Conservation (phyloP, 345 rosid genomes). For the Laguncularia racemosa region DNA sequence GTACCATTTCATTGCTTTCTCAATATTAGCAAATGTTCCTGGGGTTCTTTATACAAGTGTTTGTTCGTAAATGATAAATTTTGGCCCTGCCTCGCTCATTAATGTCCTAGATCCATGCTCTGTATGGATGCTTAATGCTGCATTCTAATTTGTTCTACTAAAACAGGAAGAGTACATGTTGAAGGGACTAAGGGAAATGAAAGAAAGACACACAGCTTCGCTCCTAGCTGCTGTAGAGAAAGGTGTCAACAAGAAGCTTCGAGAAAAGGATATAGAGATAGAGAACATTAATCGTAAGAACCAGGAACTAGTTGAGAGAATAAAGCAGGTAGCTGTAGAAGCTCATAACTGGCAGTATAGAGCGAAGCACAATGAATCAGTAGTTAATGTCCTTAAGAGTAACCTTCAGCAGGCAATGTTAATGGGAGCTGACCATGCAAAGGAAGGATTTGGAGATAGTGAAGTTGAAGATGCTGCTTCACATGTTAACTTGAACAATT, state of each 20-base stretch:
- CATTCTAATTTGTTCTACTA: background rate
- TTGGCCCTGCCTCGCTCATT: background rate
- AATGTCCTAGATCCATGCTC: background rate
- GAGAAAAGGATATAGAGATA: constrained; percentile 63
- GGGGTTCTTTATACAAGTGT: no score
- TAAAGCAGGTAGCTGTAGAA: constrained; percentile 58
- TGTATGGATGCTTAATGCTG: background rate
- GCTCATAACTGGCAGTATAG: constrained; percentile 76
- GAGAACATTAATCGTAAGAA: constrained; percentile 63
- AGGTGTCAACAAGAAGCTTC: constrained; percentile 50
- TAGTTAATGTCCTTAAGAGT: constrained; percentile 54
- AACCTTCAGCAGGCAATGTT: constrained; percentile 70
- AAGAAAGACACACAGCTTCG: constrained; percentile 55
- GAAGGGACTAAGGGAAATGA: constrained; percentile 61
- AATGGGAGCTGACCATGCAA: constrained; percentile 60
- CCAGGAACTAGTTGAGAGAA: constrained; percentile 53
- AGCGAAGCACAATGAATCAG: constrained; percentile 72
- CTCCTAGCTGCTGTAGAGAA: constrained; percentile 64
- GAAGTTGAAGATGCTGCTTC: constrained; percentile 76
- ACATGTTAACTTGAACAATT: constrained; percentile 37
- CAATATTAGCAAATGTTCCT: no score
- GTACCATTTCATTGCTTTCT: no score
- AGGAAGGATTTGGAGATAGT: constrained; percentile 88
- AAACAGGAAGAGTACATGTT: constrained; percentile 58
- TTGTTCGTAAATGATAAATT: no score